Conservation (phyloP, 139 green algal species). For the Zygnema cylindricum region DNA sequence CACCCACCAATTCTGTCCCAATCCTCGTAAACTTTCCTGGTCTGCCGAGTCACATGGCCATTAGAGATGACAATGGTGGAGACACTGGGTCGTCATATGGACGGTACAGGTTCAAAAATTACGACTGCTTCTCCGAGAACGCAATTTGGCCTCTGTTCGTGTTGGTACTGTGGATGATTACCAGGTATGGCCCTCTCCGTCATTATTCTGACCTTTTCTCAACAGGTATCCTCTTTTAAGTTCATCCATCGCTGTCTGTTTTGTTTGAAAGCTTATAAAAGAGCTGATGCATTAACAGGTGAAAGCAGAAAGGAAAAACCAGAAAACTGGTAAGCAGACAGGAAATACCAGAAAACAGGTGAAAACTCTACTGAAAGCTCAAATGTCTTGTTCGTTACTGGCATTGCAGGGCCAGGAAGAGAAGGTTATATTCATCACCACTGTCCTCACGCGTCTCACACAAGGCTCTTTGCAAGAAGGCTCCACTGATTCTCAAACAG, state of each 20-base stretch:
- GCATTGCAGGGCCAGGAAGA: slow-evolving; percentile 79
- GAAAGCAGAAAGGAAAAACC: too few relatives aligned
- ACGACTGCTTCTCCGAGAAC: slow-evolving; percentile 75
- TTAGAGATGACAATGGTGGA: neutral
- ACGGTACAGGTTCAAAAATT: slow-evolving; percentile 75
- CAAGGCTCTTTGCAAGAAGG: neutral
- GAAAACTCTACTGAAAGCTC: neutral
- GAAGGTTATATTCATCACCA: slow-evolving; percentile 83
- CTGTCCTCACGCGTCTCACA: slow-evolving; percentile 66
- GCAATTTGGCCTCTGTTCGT: slow-evolving; percentile 70
- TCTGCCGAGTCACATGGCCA: neutral
- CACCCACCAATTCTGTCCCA: too few relatives aligned
- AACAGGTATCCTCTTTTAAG: too few relatives aligned
- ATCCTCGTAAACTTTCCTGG: neutral
- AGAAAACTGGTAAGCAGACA: too few relatives aligned
- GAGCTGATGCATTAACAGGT: too few relatives aligned
- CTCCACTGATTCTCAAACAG: slow-evolving; percentile 58
- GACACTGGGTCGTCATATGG: neutral
- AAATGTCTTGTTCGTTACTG: slow-evolving; percentile 42
- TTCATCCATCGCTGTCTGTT: too few relatives aligned
- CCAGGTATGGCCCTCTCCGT: slow-evolving; percentile 67
- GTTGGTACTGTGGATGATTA: slow-evolving; percentile 86
- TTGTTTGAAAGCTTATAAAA: too few relatives aligned
- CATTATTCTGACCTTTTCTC: too few relatives aligned
- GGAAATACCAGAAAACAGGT: too few relatives aligned